Base-by-base conservation (phyloP, 345 rosid genomes). In the Arabis alpina region DNA sequence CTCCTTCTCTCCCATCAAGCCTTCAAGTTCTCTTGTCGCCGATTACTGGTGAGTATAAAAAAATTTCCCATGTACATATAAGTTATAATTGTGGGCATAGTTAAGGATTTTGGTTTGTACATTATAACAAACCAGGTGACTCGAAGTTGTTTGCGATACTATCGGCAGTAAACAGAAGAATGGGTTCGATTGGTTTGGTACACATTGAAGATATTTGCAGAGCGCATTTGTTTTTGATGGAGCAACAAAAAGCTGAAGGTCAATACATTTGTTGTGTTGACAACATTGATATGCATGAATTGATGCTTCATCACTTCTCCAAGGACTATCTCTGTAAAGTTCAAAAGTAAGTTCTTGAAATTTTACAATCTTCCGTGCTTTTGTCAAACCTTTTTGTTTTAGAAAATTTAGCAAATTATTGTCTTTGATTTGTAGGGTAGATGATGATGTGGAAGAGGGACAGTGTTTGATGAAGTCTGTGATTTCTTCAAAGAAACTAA, bases 191-290 rank as follows among this genome's bases (percentile, higher is more conserved):
- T 53, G 85, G 88, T 34, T 77, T 90, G 13, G 93, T 86, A 48
- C 98, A 93, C 71, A 82, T 84, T 43, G 91, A 88, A 61, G 97
- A 90, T 72, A 79, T 87, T 62, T 88, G 97, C 80, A 71, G 61
- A 8, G 93, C 86, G 4, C 98, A 88, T 68, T 28, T 88, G 55
- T 88, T 88, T 79, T 77, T 87, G 24, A 89, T 89, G 96, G 82
- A 88, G 77, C 79, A 80, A 15, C 34, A 54, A n/a, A 62, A 67
- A 28, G 88, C 88, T 76, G 56, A 82, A 64, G 96, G 95, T 66
- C 82, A 68, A 76, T 88, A 86, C 64, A 76, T 92, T 37, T 88
- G 96, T 69, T 81, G 91, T 61, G 76, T 74, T 57, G 43, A 64
- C 23, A 85, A 77, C 47, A 81, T 77, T 76, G 74, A 63, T 11